Percentiles rank a stretch among this genome's conserved stretches.
Evolutionary conservation across 2,329 filamentous ascomycete species (phyloP).

Genomic region (Colletotrichum gigasporum): DNA sequence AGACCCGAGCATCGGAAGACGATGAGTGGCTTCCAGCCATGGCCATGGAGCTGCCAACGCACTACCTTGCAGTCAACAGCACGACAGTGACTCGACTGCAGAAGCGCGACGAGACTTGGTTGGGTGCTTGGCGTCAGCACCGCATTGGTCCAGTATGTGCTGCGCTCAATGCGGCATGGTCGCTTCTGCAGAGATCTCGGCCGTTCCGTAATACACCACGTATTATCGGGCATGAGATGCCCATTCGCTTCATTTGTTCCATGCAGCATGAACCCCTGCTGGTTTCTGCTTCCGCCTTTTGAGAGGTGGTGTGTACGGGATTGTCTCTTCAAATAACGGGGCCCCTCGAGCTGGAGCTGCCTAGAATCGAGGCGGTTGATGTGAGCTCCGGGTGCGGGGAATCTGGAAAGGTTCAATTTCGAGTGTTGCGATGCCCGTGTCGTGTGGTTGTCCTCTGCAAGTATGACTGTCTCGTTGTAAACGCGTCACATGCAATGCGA

Average conservation of each 20-base stretch:
- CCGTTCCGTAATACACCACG: neutral
- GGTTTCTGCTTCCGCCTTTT: neutral
- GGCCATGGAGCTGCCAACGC: neutral
- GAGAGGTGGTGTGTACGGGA: neutral
- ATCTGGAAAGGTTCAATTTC: neutral
- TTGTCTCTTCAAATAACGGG: no score
- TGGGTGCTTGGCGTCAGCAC: slow-evolving; percentile 5
- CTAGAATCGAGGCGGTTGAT: neutral
- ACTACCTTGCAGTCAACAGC: neutral
- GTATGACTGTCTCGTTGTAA: no score
- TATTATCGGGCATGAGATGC: neutral
- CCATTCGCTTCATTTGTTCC: neutral
- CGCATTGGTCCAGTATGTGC: neutral
- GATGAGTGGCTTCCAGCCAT: neutral
- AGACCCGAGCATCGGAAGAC: no score
- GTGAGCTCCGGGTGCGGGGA: neutral
- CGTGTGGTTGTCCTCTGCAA: no score
- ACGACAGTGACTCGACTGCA: neutral
- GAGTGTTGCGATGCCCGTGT: no score
- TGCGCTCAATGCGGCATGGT: neutral
- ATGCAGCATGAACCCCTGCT: neutral
- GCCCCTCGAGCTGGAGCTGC: neutral
- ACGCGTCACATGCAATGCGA: no score
- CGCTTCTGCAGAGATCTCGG: slow-evolving; percentile 5
- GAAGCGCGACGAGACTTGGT: neutral